Evolutionary conservation across 169 alveolate genomes (phyloP), one percentile per base, ranked within the genome.

Genomic region (Plasmodium relictum): DNA sequence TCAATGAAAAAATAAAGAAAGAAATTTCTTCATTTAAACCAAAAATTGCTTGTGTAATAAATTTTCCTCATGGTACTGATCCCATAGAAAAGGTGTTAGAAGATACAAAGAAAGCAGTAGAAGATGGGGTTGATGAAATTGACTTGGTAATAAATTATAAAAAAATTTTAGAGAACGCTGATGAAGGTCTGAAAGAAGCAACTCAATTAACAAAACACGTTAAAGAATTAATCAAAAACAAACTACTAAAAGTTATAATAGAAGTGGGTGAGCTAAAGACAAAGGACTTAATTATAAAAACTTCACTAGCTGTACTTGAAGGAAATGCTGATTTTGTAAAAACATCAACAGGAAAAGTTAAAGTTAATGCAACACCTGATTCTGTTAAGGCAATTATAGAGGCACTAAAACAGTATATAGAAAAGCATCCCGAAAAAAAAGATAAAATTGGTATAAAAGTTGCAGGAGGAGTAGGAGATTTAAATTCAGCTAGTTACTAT

Each of bases 281-380:
- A 3, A 87, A 92, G 16, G 92, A 86, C 0, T 68, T 88, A 61
- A 73, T 90, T 56, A 5, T 59, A 42, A 66, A 80, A 16, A 93
- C 91, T 4, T 66, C 92, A 9, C 44, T 42, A 58, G 92, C 93
- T 6, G 93, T 88, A 44, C 44, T 93, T 62, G 91, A 83, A 31
- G 94, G 92, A 1, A 91, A 93, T 69, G 92, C 94, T 0, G 95
- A 93, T 20, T 69, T 93, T 42, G 74, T 93, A 14, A 93, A 93
- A 62, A 93, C 95, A 18, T 90, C 94, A 3, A 89, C 95, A 8
- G 95, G 95, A 12, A 93, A 93, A 70, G 92, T 72, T 48, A 12
- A 52, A 45, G 72, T 93, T 6, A 76, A 92, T 73, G 95, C 92
- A 52, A 93, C 95, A 2, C 86, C 90, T 12, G 31, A 31, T 20